Evolutionary conservation across 768 basidiomycete species (phyloP), one percentile per base, ranked within the genome.

Genomic region (Hypholoma fasciculare): DNA sequence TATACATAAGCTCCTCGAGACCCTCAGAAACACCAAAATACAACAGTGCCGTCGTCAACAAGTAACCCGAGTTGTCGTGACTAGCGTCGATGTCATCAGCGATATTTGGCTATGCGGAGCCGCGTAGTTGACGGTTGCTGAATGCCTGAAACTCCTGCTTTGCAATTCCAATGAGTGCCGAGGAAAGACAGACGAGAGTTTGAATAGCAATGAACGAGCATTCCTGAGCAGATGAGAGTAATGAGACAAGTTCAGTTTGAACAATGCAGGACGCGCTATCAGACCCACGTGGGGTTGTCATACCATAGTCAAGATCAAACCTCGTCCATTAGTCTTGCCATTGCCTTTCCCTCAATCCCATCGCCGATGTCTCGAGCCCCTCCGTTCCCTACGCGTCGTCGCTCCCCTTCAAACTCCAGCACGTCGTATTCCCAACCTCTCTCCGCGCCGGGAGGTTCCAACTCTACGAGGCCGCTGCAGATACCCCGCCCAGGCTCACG

Each of bases 281-380:
- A 37, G 46, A 27, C 30, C 20, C 56, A 57, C 56, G 56, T 57
- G 58, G 51, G 54, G 49, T 60, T 20, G 43, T 20, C 50, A 63
- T 54, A 38, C 16, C 13, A 20, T 37, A 26, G 39, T 26, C 14
- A 27, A 39, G 55, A 30, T 47, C 26, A 27, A 27, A 9, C 17
- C 30, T 16, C 16, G 49, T 30, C 36, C 23, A 23, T 46, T n/a
- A 44, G 23, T 13, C 5, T 16, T 43, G 12, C 46, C 42, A 17
- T 44, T 14, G 17, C 47, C 53, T 58, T 43, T 23, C 38, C 38
- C 47, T 40, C 23, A 49, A 40, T 44, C 39, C 47, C 39, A 57
- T 30, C 44, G 23, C 56, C 60, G 56, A 88, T 88, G 86, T 87
- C 86, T 67, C 80, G 83, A 63, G 77, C 76, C 50, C 80, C 84